Evolutionary conservation across 1,139 yeast genomes (phyloP), one percentile per base, ranked within the genome.

Genomic region (Suhomyces maxii): DNA sequence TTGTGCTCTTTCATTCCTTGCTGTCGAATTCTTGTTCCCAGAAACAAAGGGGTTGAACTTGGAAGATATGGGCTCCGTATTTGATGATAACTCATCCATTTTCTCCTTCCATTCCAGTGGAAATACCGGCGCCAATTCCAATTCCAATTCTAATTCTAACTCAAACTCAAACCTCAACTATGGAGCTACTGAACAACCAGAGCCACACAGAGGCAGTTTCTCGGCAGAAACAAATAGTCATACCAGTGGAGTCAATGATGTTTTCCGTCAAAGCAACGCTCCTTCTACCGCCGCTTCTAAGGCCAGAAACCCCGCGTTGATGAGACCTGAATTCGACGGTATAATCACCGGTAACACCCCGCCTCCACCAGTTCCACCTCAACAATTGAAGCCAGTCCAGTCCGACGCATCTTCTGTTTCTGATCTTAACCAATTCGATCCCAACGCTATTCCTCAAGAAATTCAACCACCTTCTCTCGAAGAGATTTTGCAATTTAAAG

Each of bases 41-140:
- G 97, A 90, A 63, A 90, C 97, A 1, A 89, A 87, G 60, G 97
- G 97, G 7, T 80, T 89, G 39, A 83, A 86, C 36, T 74, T 90
- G 50, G 97, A 90, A 63, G 96, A 90, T 48, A 89, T 90, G 87
- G 96, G 66, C 12, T 59, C 63, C n/a, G 63, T 63, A 3, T 63
- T 63, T 42, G 67, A 63, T 47, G 67, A 63, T 44, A 63, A 59
- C 46, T 71, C 77, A 3, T 71, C 77, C 4, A 65, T 75, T 8
- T 75, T 75, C 51, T 73, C 78, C 11, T 73, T 64, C 60, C 80
- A 75, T 54, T 71, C 76, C 1, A 57, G 67, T 38, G 64, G 65
- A 10, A 50, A 50, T 10, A 36, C 45, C 8, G 42, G 36, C 9
- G 33, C 36, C 8, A 25, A 31, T 14, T 18, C 23, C 23, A 18